These are phyloP conservation scores for Pyrenophora graminea DNA, from an alignment of 2,329 filamentous ascomycete species.

Conservation along the genomic window DNA sequence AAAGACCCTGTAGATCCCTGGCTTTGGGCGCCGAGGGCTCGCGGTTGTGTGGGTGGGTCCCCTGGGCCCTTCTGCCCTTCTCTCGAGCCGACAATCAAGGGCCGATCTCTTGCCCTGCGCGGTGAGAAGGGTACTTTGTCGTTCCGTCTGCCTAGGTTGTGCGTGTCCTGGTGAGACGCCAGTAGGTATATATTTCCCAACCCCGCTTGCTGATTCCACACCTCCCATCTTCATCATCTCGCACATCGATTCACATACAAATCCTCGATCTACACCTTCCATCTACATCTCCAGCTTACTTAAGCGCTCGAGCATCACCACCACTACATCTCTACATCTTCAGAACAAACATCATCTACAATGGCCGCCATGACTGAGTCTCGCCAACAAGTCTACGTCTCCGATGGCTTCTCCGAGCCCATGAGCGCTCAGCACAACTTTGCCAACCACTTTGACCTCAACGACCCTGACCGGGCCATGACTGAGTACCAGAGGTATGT, in stretches of 20 bases:
- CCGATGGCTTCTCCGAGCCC: slow-evolving; percentile 48
- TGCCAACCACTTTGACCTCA: slow-evolving; percentile 49
- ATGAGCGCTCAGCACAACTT: slow-evolving; percentile 51
- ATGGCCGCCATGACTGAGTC: slow-evolving; percentile 30
- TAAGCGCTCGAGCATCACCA: neutral
- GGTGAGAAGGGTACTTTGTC: slow-evolving; percentile 18
- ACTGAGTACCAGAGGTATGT: slow-evolving; percentile 51
- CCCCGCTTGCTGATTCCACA: slow-evolving; percentile 16
- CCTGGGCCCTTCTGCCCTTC: neutral
- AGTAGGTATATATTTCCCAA: slow-evolving; percentile 31
- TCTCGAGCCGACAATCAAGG: slow-evolving; percentile 20
- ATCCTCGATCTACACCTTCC: slow-evolving; percentile 7
- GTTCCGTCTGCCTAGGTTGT: slow-evolving; percentile 7
- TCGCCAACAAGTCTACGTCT: slow-evolving; percentile 43
- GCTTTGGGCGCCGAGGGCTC: slow-evolving; percentile 21
- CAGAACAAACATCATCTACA: neutral
- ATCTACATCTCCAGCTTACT: neutral
- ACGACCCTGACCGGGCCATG: slow-evolving; percentile 47
- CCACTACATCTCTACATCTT: neutral
- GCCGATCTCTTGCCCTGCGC: slow-evolving; percentile 31
- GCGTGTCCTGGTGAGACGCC: slow-evolving; percentile 15
- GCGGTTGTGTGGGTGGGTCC: slow-evolving; percentile 23
- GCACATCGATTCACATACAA: slow-evolving; percentile 6
- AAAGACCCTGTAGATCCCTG: slow-evolving; percentile 42
- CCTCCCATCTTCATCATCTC: slow-evolving; percentile 1